Base-by-base conservation (phyloP, 805 yeast genomes). In the Yamadazyma takamatsuzukensis region DNA sequence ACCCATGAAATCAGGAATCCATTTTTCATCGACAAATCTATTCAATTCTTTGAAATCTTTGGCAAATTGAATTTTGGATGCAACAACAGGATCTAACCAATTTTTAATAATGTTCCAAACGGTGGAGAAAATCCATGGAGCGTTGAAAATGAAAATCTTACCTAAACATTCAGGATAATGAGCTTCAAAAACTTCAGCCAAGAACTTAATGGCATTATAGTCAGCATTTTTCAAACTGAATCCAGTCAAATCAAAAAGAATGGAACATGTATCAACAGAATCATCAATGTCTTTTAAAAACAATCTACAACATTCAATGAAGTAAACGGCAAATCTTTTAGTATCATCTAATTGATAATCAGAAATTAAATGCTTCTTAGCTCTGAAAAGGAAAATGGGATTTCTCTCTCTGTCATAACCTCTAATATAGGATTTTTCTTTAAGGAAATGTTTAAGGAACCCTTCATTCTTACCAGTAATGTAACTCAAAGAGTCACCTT, bases 31-130 rank as follows among this genome's bases (percentile, higher is more conserved):
- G 24, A 90, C 76, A 54, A 65, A 76, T 45, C 81, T 70, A 29
- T 64, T 67, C 48, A 90, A 60, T 35, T 93, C 97, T 36, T 77
- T 73, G 16, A 65, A 54, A 43, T 68, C 68, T 51, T 83, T 82
- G 15, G 96, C 84, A 61, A 90, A 93, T 27, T 76, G 74, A 48
- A 93, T 86, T 60, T 90, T 90, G 16, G 90, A 72, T 0, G 96
- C 95, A 34, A 90, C 97, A 15, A 86, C 96, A 3, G 97, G 97
- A 54, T 93, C 97, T 36, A 90, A 68, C 97, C 97, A 90, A 48
- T 81, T 80, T 58, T 86, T 87, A 48, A 93, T 78, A 46, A 90
- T 76, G 46, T 80, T 83, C 97, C 98, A 93, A 39, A 90, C 85
- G 15, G 96, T 90, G 32, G 84, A 78, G 64, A 93, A 93, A 34